Percentiles rank a stretch among this genome's conserved stretches.
Conservation (phyloP, 129 eudicot species). For the Artemisia annua region DNA sequence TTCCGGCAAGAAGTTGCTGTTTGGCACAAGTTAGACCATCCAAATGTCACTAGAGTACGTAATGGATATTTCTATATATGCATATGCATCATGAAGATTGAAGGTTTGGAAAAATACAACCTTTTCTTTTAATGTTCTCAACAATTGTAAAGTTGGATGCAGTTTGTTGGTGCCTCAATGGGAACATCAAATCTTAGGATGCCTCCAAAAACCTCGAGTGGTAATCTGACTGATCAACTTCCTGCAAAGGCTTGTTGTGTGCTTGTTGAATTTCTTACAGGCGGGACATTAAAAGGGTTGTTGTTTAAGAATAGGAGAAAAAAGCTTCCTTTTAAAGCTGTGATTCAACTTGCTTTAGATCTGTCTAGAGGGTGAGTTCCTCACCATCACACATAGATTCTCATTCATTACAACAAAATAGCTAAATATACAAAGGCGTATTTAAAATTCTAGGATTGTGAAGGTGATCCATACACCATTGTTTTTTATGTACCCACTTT, state of each 20-base stretch:
- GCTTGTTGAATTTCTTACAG: constrained; percentile 72
- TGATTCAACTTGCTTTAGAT: constrained; percentile 87
- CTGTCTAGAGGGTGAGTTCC: constrained; percentile 73
- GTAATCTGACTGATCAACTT: constrained; percentile 42
- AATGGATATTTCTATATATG: neutral
- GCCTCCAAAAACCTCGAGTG: constrained; percentile 56
- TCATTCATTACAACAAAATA: neutral
- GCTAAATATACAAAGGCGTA: too few species aligned
- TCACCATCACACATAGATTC: neutral
- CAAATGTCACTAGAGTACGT: constrained; percentile 80
- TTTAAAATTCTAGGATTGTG: too few species aligned
- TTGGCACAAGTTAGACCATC: constrained; percentile 92
- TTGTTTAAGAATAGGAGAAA: constrained; percentile 65
- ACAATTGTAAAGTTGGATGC: constrained; percentile 20
- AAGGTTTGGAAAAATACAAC: neutral
- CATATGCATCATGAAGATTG: neutral
- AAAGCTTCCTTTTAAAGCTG: constrained; percentile 77
- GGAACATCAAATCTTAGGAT: constrained; percentile 89
- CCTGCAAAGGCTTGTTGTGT: constrained; percentile 94
- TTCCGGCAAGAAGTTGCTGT: constrained; percentile 90
- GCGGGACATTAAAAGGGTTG: constrained; percentile 75
- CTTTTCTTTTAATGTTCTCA: constrained; percentile 9
- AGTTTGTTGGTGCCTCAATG: constrained; percentile 99
- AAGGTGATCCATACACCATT: too few species aligned
- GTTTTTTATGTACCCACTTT: too few species aligned